Evolutionary conservation across 2,329 filamentous ascomycete species (phyloP), one percentile per base, ranked within the genome.

Genomic region (Neofusicoccum umdonicola): DNA sequence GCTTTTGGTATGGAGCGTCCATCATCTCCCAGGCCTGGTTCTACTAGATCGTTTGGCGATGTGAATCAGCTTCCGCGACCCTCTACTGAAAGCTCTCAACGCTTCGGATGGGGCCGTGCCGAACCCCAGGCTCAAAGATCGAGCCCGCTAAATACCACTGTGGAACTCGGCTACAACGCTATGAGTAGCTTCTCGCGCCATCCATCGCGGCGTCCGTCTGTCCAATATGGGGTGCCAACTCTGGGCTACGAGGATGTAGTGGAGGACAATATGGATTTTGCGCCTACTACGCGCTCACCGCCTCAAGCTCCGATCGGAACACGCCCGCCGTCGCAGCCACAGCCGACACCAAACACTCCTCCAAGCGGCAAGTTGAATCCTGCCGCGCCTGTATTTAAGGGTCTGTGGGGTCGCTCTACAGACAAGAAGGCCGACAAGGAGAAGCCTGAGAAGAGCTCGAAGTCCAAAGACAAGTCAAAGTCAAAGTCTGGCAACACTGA

Each of bases 171-270:
- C 17, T 70, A 76, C 60, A 76, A 74, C 51, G 71, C 70, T 73
- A 70, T 79, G 11, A 71, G 66, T 63, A 77, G 90, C 1, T 95
- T 90, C 89, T 90, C 91, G 4, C 82, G 90, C 44, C 90, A 87
- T 70, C 88, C 90, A 7, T 96, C 93, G 39, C 86, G 93, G 57
- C 86, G 93, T 41, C 91, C 91, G 13, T 96, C 92, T 0, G 82
- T 92, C 7, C 91, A 95, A 68, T 85, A 88, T 70, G 91, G 90
- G 12, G 92, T 90, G 1, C 88, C 90, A 1, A 88, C 85, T 75
- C 76, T 88, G 15, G 81, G 84, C 2, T 78, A 85, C 61, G 82
- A 85, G 13, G 80, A 84, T 45, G 74, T 80, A 42, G 80, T 83
- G 34, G 81, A 82, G 31, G 83, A 86, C 56, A 81, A 74, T 71